Evolutionary conservation across 192 early-diverging fungal species (phyloP).

Genomic region (Lunasporangiospora selenospora): DNA sequence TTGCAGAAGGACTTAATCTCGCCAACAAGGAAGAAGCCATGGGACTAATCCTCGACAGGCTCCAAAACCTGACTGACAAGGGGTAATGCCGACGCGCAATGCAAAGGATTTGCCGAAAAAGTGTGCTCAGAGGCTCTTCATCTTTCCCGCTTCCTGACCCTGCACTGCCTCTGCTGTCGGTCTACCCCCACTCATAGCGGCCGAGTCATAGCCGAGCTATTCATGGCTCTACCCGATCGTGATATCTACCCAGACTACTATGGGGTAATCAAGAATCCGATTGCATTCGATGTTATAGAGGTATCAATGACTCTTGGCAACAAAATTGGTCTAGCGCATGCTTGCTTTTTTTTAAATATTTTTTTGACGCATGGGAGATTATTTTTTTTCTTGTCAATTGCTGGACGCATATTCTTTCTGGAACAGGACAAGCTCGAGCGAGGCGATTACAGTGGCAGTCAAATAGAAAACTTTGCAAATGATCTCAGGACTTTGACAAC

Average conservation of each 20-base stretch:
- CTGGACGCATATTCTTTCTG: not conserved
- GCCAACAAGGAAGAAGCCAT: conserved; percentile 35
- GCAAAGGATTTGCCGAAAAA: too few species aligned
- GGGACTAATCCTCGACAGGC: conserved; percentile 29
- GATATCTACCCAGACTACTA: conserved; percentile 57
- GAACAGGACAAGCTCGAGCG: conserved; percentile 7
- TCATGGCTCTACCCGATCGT: conserved; percentile 50
- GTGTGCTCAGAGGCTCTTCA: too few species aligned
- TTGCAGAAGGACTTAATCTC: conserved; percentile 27
- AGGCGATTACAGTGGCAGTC: conserved; percentile 15
- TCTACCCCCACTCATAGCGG: conserved; percentile 32
- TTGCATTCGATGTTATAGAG: conserved; percentile 55
- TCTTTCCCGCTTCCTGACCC: too few species aligned
- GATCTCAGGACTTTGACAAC: conserved; percentile 56
- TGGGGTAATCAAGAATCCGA: conserved; percentile 54
- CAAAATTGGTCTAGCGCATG: too few species aligned
- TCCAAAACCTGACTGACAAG: conserved; percentile 38
- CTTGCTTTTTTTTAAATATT: not conserved
- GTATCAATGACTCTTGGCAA: conserved; percentile 23
- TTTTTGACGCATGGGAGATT: not conserved
- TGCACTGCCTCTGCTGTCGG: too few species aligned
- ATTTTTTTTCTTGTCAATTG: not conserved
- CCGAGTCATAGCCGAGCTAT: conserved; percentile 33
- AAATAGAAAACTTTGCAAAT: conserved; percentile 8
- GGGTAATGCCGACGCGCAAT: too few species aligned